Conservation (phyloP, 768 basidiomycete genomes). For the Erythrobasidium yunnanense region DNA sequence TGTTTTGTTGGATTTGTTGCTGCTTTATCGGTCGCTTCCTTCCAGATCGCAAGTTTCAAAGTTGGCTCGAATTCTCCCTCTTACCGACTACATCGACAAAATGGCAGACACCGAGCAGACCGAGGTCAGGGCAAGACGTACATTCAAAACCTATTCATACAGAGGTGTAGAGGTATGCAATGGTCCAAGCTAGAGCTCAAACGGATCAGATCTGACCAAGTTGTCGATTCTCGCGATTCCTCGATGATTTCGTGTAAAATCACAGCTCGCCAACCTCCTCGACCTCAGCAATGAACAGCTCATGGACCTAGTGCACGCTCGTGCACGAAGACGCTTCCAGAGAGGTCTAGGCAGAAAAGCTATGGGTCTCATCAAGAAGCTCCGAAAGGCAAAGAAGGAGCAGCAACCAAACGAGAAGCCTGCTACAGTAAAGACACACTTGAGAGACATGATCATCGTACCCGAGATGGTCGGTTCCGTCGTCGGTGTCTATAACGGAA, state of each 20-base stretch:
- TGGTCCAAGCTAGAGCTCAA: not conserved
- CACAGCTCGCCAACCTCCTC: constrained; percentile 79
- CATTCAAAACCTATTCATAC: constrained; percentile 98
- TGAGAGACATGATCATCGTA: constrained; percentile 99
- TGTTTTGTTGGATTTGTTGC: too few species aligned
- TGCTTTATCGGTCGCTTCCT: too few species aligned
- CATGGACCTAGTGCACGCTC: constrained; percentile 83
- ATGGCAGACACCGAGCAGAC: constrained; percentile 79
- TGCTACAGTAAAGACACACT: constrained; percentile 94
- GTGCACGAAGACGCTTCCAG: constrained; percentile 96
- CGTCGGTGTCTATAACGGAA: constrained; percentile 96
- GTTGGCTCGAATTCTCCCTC: too few species aligned
- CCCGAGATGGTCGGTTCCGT: constrained; percentile 99
- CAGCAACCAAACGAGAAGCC: constrained; percentile 99
- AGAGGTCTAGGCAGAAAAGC: constrained; percentile 97
- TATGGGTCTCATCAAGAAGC: constrained; percentile 97
- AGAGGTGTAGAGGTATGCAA: constrained; percentile 66
- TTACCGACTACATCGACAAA: constrained; percentile 3
- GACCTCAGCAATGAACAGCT: constrained; percentile 79
- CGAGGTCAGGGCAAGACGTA: constrained; percentile 85
- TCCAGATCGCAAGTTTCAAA: too few species aligned
- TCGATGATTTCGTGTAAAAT: not conserved
- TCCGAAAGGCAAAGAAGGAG: constrained; percentile 99
- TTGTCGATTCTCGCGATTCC: too few species aligned
- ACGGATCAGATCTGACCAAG: not conserved